Conservation (phyloP, 2,329 filamentous ascomycete species). For the Microdochium paspali region DNA sequence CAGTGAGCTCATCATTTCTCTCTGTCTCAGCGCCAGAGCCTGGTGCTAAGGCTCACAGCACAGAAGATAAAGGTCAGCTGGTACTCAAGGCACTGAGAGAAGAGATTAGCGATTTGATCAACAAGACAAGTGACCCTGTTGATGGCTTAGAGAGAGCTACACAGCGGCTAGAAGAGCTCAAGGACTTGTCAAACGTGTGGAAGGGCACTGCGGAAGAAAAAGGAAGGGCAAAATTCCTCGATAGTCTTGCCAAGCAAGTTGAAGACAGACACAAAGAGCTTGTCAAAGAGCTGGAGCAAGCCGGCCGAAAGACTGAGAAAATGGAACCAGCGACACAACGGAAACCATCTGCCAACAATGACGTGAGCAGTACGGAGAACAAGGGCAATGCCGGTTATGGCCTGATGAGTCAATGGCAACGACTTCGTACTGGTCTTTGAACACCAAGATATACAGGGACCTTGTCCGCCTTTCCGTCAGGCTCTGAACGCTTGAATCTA, state of each 20-base stretch:
- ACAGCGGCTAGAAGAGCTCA: constrained; percentile 65
- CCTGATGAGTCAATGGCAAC: constrained; percentile 53
- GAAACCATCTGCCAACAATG: constrained; percentile 22
- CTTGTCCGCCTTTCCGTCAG: no score
- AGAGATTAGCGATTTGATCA: constrained; percentile 63
- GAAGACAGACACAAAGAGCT: constrained; percentile 60
- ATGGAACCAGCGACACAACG: constrained; percentile 20
- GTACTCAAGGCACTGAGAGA: constrained; percentile 60
- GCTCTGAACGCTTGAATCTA: no score
- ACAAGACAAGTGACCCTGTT: constrained; percentile 44
- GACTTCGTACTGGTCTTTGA: constrained; percentile 41
- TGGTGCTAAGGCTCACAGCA: constrained; percentile 51
- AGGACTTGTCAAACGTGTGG: constrained; percentile 74
- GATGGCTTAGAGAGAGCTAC: constrained; percentile 66
- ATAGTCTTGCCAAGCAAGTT: constrained; percentile 69
- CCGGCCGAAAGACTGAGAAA: constrained; percentile 23
- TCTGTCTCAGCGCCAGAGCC: constrained; percentile 81
- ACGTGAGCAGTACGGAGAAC: constrained; percentile 21
- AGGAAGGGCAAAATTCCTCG: constrained; percentile 71
- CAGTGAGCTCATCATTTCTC: constrained; percentile 75
- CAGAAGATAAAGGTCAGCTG: constrained; percentile 80
- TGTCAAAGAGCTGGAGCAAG: constrained; percentile 39
- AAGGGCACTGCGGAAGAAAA: constrained; percentile 94
- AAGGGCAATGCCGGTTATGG: constrained; percentile 44
- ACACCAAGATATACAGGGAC: no score